Evolutionary conservation across 1,284 basidiomycete genomes (phyloP), one percentile per base, ranked within the genome.

Genomic region (Coniophora puteana): DNA sequence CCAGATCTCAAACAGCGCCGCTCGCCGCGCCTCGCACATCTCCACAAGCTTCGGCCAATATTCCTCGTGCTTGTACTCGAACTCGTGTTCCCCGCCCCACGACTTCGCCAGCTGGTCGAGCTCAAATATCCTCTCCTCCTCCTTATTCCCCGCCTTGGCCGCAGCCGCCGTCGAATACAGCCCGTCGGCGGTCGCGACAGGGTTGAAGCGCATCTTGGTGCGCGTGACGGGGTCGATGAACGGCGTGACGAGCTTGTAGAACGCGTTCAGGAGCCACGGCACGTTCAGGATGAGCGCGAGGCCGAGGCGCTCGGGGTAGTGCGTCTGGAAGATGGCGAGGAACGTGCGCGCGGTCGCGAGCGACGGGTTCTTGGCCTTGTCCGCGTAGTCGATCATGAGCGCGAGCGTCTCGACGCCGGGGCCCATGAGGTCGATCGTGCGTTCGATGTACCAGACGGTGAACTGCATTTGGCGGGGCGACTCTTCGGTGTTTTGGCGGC

Each of bases 221-320:
- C 86, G 81, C 0, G 93, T 95, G 51, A 91, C 55, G 6, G 85
- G 83, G 61, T 89, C 86, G 37, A 89, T 74, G 58, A 89, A 80
- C 0, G 93, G 92, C 41, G 73, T 78, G 57, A 97, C 82, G 47
- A 90, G 69, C 46, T 83, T 86, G 71, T 88, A 92, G 70, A 93
- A 93, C 0, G 81, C 73, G 48, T 81, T 82, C 48, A 93, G 65
- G 50, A 90, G 63, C 66, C 76, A 90, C 17, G 93, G 93, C 35
- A 93, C 79, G 55, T 94, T 91, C 46, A 87, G 72, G 50, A 95
- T 81, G 33, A 93, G 66, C 2, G 90, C 82, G 18, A 80, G 71
- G n/a, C 91, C 92, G 25, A 97, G 78, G n/a, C 91, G 80, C 66
- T 95, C 93, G 1, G 91, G 90, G 57, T 96, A 93, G 59, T 95